Percentiles rank a stretch among this genome's conserved stretches.
Conservation (phyloP, 1,284 basidiomycete species). For the Sanghuangporus sanghuang region DNA sequence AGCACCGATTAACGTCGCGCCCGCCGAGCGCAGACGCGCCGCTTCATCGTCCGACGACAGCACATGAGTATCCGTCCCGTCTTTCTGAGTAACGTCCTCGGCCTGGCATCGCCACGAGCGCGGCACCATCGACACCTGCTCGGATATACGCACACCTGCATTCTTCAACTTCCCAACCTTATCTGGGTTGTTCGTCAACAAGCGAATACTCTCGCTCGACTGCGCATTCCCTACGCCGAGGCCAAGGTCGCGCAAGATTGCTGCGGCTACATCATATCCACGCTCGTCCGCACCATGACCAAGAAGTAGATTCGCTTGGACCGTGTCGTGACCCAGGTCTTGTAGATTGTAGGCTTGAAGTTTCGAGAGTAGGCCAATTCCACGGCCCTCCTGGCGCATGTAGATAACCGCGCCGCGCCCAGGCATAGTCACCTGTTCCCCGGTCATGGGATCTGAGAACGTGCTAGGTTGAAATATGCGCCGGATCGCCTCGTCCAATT, state of each 20-base stretch:
- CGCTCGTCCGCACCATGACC: slow-evolving; percentile 94
- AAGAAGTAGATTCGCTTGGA: slow-evolving; percentile 93
- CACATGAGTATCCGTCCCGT: slow-evolving; percentile 30
- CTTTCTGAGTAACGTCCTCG: slow-evolving; percentile 26
- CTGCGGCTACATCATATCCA: slow-evolving; percentile 87
- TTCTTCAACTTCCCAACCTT: slow-evolving; percentile 86
- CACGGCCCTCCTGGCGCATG: slow-evolving; percentile 97
- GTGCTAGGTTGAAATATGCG: slow-evolving; percentile 78
- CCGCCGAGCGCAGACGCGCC: slow-evolving; percentile 34
- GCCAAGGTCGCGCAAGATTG: slow-evolving; percentile 86
- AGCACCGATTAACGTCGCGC: slow-evolving; percentile 83
- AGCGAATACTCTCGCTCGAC: slow-evolving; percentile 57
- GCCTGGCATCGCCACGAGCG: slow-evolving; percentile 67
- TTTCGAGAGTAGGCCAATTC: slow-evolving; percentile 94
- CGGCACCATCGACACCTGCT: slow-evolving; percentile 93
- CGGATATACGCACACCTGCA: slow-evolving; percentile 78
- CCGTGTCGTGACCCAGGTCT: slow-evolving; percentile 97
- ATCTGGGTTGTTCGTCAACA: slow-evolving; percentile 98
- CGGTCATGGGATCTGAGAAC: slow-evolving; percentile 29
- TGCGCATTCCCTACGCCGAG: slow-evolving; percentile 42
- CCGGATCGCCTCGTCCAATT: slow-evolving; percentile 94
- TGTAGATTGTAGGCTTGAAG: slow-evolving; percentile 98
- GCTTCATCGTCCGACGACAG: slow-evolving; percentile 27
- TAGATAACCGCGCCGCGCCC: slow-evolving; percentile 96
- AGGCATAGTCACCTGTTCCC: slow-evolving; percentile 42